Base-by-base conservation (phyloP, 345 rosid genomes). In the Reutealis trisperma region DNA sequence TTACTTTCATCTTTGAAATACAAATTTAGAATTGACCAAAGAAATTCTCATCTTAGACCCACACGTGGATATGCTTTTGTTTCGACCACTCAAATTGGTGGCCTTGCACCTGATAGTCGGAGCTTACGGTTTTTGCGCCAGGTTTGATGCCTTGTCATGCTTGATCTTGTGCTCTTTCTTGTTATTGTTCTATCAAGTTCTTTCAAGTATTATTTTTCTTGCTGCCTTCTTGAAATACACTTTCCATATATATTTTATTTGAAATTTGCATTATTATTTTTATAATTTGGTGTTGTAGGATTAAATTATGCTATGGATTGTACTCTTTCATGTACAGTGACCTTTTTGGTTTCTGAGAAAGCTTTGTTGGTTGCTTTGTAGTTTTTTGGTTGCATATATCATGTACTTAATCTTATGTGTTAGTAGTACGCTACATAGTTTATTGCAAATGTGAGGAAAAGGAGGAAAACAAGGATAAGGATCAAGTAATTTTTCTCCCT, bases 41-140 rank as follows among this genome's bases (percentile, higher is more conserved):
- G 99, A 88, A 86, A 91, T 84, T 93, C 97, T 27, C 70, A 76
- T 70, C 42, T 89, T 80, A 89, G 99, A 85, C 99, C 99, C 77
- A 89, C 93, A 21, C 77, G n/a, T 68, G 98, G 99, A 66, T 90
- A 86, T 85, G 92, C 97, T 72, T 90, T 96, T 85, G 84, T 84
- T 63, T 90, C 93, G 72, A 85, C 86, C 45, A 86, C 95, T 78
- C 97, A 91, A 63, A 75, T 96, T 78, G 92, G 94, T 74, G 99
- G 99, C 67, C 90, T 96, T 85, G 84, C 89, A 71, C 99, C 99
- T 73, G 99, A 94, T 81, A 87, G 90, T 79, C 90, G 89, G 79
- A 88, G 93, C 86, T 77, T 91, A 75, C 92, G 90, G 59, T 96
- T 93, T 79, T 60, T 92, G 78, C 94, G 94, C 85, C 98, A 92